Evolutionary conservation across 768 basidiomycete genomes (phyloP).

Genomic region (Mycena metata): DNA sequence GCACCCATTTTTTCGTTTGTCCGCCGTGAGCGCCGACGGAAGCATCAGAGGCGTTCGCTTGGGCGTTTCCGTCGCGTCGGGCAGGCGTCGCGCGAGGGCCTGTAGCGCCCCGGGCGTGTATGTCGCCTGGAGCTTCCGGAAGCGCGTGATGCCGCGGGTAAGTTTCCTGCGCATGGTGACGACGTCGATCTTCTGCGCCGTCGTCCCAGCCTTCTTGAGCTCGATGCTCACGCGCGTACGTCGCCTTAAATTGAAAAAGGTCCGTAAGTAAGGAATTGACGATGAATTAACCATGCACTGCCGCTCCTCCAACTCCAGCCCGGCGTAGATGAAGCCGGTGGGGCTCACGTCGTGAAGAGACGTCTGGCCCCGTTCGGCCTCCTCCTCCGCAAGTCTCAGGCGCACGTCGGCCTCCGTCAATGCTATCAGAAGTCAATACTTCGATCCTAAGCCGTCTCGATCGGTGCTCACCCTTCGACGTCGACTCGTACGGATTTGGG

Average conservation of each 20-base stretch:
- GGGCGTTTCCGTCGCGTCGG: no score
- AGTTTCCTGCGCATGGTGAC: background rate
- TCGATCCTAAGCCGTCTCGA: background rate
- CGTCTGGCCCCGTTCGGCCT: constrained; percentile 1
- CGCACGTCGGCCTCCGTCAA: constrained; percentile 16
- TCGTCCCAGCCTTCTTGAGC: constrained; percentile 14
- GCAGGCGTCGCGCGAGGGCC: background rate
- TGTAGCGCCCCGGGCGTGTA: constrained; percentile 12
- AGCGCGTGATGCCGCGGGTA: background rate
- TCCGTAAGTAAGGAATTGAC: background rate
- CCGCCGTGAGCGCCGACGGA: no score
- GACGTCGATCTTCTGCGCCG: background rate
- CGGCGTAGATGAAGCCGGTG: background rate
- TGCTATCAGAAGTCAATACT: background rate
- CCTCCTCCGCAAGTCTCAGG: constrained; percentile 5
- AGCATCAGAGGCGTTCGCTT: constrained; percentile 10
- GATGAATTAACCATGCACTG: constrained; percentile 6
- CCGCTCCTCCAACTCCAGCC: constrained; percentile 10
- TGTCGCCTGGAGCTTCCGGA: constrained; percentile 10
- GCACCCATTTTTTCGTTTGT: no score
- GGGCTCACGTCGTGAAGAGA: constrained; percentile 17
- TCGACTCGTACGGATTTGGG: constrained; percentile 3
- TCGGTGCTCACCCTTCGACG: background rate
- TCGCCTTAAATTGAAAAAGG: background rate
- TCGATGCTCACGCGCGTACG: constrained; percentile 1